Evolutionary conservation across 2,329 filamentous ascomycete species (phyloP), one percentile per base, ranked within the genome.

Genomic region (Metarhizium album): DNA sequence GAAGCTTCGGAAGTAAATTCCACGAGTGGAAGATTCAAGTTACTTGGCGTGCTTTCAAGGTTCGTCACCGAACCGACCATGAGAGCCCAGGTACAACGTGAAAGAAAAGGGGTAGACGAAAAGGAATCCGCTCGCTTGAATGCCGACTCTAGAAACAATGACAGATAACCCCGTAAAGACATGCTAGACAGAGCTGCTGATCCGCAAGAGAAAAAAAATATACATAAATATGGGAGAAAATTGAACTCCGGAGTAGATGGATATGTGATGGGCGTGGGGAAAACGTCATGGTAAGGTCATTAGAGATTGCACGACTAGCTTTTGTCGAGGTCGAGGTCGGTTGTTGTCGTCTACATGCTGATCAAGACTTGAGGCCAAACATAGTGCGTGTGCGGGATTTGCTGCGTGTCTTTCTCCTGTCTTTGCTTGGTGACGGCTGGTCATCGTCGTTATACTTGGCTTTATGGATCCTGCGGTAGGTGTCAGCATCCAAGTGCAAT

Each of bases 401-500:
- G 68, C 85, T 87, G 54, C 85, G 79, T 40, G 74, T 62, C 64
- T 87, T 87, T 67, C 85, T 87, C 46, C 75, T 65, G 40, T 66
- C 76, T 55, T 73, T 73, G 56, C 69, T 74, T 53, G 66, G 66
- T 52, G 68, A 64, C 51, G 63, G 65, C 31, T 67, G 62, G 48
- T 67, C 73, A 37, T 84, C 80, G 24, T 88, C 86, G 53, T 84
- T 81, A 66, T 97, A 97, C 64, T 97, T 97, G 52, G 89, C 72
- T 68, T 97, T 97, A 74, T 96, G 90, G 59, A 97, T 97, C 90
- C 90, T 95, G 31, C 46, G 43, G 49, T 14, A 13, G 13, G 11
- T 20, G 37, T 8, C 20, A 40, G 18, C 37, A 18, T 40, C 37
- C n/a, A 11, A 40, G 37, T 18, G 6, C 9, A 20, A 35, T n/a